These are phyloP conservation scores for Thielaviopsis populi DNA, from an alignment of 2,329 filamentous ascomycete genomes.

Conservation along the genomic window DNA sequence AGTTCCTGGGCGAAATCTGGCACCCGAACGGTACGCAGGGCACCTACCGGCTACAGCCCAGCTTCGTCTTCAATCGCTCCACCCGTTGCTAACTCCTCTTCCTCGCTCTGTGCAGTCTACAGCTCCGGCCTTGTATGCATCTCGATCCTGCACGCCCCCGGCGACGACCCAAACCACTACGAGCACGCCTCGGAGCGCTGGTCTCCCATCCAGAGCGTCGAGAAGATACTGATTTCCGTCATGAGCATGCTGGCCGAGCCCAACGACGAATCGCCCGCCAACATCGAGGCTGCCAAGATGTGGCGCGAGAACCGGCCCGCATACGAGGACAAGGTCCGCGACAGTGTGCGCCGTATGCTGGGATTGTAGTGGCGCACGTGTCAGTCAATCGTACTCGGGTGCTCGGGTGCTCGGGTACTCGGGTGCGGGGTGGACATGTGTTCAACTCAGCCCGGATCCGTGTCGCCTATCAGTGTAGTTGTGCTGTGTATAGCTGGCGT, in stretches of 20 bases:
- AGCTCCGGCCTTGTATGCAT: constrained; percentile 87
- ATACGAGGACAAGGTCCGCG: constrained; percentile 75
- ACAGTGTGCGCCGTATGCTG: constrained; percentile 64
- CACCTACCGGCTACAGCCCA: no score
- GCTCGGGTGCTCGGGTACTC: no score
- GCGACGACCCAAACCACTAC: constrained; percentile 97
- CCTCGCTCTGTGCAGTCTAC: constrained; percentile 48
- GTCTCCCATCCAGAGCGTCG: constrained; percentile 92
- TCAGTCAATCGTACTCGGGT: background rate
- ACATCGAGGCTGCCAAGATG: constrained; percentile 91
- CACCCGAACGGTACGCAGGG: constrained; percentile 70
- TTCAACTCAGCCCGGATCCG: no score
- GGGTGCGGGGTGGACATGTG: no score
- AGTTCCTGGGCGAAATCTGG: constrained; percentile 85
- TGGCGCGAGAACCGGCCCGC: constrained; percentile 73
- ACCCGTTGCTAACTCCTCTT: background rate
- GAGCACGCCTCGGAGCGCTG: constrained; percentile 90
- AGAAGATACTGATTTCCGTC: constrained; percentile 91
- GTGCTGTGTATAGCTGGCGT: background rate
- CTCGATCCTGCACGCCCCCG: constrained; percentile 90
- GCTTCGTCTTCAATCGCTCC: no score
- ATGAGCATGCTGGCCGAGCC: constrained; percentile 98
- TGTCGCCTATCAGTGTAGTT: background rate
- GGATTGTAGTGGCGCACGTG: constrained; percentile 44
- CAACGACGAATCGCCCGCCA: constrained; percentile 92